Percentiles rank a stretch among this genome's conserved stretches.
These are phyloP conservation scores for Persicaria maculosa DNA, from an alignment of 148 eudicot species.

Conservation along the genomic window DNA sequence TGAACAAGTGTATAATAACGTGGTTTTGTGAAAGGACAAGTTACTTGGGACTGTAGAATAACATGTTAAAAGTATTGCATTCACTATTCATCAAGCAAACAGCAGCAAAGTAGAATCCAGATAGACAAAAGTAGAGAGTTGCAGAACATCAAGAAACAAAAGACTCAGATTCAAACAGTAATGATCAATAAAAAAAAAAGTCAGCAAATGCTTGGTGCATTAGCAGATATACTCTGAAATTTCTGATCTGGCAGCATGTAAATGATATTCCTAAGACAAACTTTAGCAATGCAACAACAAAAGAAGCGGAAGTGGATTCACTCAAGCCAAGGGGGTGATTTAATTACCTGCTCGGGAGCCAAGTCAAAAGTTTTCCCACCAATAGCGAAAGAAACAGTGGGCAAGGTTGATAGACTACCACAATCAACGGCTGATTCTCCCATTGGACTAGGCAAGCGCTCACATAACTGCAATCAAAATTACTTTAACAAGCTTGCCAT, in stretches of 20 bases:
- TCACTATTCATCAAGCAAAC: background rate
- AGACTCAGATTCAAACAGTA: background rate
- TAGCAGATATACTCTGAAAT: too few relatives aligned
- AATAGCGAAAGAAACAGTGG: constrained; percentile 61
- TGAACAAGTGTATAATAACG: background rate
- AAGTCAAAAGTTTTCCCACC: constrained; percentile 76
- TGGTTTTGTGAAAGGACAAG: background rate
- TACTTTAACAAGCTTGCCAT: constrained; percentile 15
- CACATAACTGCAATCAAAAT: constrained; percentile 58
- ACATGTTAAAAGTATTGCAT: background rate
- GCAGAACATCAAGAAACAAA: background rate
- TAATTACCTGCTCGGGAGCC: constrained; percentile 59
- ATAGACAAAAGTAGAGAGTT: background rate
- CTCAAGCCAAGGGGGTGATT: background rate
- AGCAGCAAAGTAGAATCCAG: background rate
- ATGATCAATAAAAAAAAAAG: background rate
- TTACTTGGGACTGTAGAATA: background rate
- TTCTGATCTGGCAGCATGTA: background rate
- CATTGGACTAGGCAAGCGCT: constrained; percentile 80
- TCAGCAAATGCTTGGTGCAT: too few relatives aligned
- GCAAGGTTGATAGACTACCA: constrained; percentile 54
- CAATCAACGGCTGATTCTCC: constrained; percentile 90
- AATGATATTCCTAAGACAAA: background rate
- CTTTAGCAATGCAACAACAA: background rate
- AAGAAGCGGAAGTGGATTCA: background rate